These are phyloP conservation scores for Candida gigantensis DNA, from an alignment of 1,139 yeast species.

Conservation along the genomic window DNA sequence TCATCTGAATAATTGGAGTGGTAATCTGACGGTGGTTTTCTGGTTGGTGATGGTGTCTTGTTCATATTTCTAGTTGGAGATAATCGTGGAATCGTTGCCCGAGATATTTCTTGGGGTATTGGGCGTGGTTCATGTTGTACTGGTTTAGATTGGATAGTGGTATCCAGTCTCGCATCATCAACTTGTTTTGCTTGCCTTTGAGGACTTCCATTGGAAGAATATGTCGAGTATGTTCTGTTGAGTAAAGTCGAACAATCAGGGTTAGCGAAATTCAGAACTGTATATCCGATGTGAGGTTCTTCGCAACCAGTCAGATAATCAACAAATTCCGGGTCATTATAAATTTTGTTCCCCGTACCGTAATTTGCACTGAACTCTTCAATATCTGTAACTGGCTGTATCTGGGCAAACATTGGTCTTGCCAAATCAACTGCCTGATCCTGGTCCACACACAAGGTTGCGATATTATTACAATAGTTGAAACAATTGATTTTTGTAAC, in stretches of 20 bases:
- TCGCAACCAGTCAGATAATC: conserved; percentile 43
- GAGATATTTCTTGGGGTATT: background rate
- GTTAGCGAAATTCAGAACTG: conserved; percentile 32
- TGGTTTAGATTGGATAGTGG: background rate
- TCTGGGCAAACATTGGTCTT: conserved; percentile 65
- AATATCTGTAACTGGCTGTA: conserved; percentile 64
- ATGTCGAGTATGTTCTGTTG: conserved; percentile 34
- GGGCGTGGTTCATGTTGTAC: background rate
- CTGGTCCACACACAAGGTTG: conserved; percentile 75
- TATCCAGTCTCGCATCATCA: background rate
- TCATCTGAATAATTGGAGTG: conserved; percentile 24
- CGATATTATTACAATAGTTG: conserved; percentile 76
- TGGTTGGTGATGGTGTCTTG: conserved; percentile 19
- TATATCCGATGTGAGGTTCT: conserved; percentile 20
- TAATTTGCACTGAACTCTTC: conserved; percentile 52
- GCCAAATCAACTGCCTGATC: conserved; percentile 76
- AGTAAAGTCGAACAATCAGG: conserved; percentile 40
- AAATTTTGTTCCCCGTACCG: conserved; percentile 69
- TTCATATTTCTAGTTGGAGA: conserved; percentile 12
- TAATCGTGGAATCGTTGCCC: background rate
- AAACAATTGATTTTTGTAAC: conserved; percentile 76
- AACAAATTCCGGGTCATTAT: conserved; percentile 51
- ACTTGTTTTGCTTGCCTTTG: background rate
- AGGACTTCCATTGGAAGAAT: conserved; percentile 7
- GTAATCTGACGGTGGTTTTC: conserved; percentile 23